Conservation (phyloP, 176 grass and related monocot genomes). For the Chrysopogon serrulatus region DNA sequence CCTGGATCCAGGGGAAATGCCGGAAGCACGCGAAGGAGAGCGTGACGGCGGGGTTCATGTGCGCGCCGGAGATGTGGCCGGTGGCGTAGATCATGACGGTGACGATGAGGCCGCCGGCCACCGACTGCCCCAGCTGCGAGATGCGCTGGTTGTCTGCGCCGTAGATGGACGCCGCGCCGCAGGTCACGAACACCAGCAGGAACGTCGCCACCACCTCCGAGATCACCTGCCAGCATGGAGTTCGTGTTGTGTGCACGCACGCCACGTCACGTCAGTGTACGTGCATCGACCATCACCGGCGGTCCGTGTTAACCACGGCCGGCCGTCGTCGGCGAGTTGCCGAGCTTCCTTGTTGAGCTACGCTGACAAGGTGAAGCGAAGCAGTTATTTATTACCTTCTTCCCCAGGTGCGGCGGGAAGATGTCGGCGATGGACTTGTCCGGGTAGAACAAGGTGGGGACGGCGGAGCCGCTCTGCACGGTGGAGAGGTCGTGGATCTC, state of each 20-base stretch:
- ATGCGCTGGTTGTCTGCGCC: conserved; percentile 49
- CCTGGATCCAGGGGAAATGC: conserved; percentile 95
- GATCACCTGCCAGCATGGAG: conserved; percentile 42
- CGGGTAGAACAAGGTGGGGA: conserved; percentile 39
- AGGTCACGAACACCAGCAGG: conserved; percentile 87
- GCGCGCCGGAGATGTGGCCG: conserved; percentile 91
- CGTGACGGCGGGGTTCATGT: conserved; percentile 97
- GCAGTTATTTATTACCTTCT: conserved; percentile 32
- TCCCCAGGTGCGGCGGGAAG: conserved; percentile 65
- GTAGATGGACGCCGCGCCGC: conserved; percentile 74
- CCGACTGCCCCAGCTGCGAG: conserved; percentile 74
- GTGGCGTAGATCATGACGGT: conserved; percentile 93
- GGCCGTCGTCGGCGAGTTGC: too few relatives aligned
- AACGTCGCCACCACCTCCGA: conserved; percentile 86
- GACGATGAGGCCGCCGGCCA: conserved; percentile 76
- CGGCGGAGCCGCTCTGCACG: conserved; percentile 41
- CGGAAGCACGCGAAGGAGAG: conserved; percentile 80
- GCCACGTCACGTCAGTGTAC: not conserved
- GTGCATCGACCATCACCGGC: too few relatives aligned
- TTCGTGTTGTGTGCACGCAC: not conserved
- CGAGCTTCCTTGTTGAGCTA: too few relatives aligned
- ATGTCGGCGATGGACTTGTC: conserved; percentile 57
- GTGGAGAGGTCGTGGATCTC: conserved; percentile 86
- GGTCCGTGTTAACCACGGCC: too few relatives aligned
- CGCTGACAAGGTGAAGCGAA: not conserved